phyloP scores from a whole-genome alignment of 73 alveolate species.

The Durusdinium trenchii region DNA sequence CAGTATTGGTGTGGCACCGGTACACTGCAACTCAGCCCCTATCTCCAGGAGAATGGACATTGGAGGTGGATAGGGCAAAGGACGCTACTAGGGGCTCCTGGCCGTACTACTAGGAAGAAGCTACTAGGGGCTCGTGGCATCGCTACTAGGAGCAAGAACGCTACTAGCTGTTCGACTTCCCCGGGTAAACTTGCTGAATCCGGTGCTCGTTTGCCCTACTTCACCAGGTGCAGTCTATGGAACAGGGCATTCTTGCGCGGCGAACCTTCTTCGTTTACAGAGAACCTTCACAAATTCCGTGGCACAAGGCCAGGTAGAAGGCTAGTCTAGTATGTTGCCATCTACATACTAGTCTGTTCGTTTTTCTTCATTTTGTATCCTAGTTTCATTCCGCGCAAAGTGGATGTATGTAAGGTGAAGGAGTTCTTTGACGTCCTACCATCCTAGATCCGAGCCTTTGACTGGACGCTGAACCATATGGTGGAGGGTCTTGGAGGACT shows the following conservation, averaged over 20 bases:
- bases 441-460: not conserved
- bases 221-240: not conserved
- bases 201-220: not conserved
- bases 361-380: not conserved
- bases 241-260: constrained; percentile 14
- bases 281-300: constrained; percentile 63
- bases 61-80: constrained; percentile 48
- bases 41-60: constrained; percentile 32
- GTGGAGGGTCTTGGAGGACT: not conserved
- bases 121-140: too few species aligned
- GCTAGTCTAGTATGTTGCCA: not conserved
- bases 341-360: not conserved
- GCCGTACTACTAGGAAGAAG: too few species aligned
- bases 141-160: too few species aligned
- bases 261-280: constrained; percentile 65
- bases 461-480: not conserved
- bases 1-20: constrained; percentile 75
- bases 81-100: too few species aligned
- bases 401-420: not conserved
- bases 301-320: constrained; percentile 3
- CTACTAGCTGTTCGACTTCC: too few species aligned
- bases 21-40: constrained; percentile 47
- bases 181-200: too few species aligned
- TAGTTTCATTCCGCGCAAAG: not conserved
- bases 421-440: constrained; percentile 63